Evolutionary conservation across 768 basidiomycete species (phyloP), one percentile per base, ranked within the genome.

Genomic region (Xerocomellus dryophilus): DNA sequence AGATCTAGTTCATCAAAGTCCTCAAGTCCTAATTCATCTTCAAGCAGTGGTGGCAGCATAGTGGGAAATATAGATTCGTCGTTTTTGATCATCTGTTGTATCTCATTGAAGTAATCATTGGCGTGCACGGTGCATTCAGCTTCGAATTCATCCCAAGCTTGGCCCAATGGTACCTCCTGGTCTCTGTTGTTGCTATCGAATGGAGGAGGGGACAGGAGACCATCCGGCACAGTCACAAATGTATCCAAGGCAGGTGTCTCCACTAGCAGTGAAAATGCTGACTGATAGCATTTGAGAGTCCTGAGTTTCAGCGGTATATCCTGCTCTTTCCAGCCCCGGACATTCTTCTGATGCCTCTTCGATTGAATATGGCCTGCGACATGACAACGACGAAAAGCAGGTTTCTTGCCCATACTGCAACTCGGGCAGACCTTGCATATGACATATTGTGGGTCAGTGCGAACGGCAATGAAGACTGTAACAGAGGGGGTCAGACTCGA

Each of bases 131-230:
- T 38, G 43, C 21, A 7, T 46, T 53, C 32, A 0, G 20, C 35
- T 18, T 57, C 36, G 17, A 57, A 57, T 11, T 40, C 51, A 4
- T 57, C 52, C 51, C 52, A 57, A 20, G 34, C 45, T 7, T 47
- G 51, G 31, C n/a, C n/a, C 2, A 50, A 12, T 7, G 47, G 51
- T 17, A 53, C 23, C 7, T 23, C 34, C 10, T 31, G 8, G 5
- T 43, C n/a, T 7, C 12, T 12, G 4, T 18, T 20, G 7, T 31
- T 45, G 12, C 6, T n/a, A 25, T 27, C 15, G 11, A 44, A 32
- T 31, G 25, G 25, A 43, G 43, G 29, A 43, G 43, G 43, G 15
- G 17, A 36, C 35, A 7, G 35, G 43, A 29, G 43, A 43, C 43
- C 27, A 29, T 43, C 27, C 15, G 18, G 29, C n/a, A 18, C n/a